These are phyloP conservation scores for Lachnellula cervina DNA, from an alignment of 2,329 filamentous ascomycete species.

Conservation along the genomic window DNA sequence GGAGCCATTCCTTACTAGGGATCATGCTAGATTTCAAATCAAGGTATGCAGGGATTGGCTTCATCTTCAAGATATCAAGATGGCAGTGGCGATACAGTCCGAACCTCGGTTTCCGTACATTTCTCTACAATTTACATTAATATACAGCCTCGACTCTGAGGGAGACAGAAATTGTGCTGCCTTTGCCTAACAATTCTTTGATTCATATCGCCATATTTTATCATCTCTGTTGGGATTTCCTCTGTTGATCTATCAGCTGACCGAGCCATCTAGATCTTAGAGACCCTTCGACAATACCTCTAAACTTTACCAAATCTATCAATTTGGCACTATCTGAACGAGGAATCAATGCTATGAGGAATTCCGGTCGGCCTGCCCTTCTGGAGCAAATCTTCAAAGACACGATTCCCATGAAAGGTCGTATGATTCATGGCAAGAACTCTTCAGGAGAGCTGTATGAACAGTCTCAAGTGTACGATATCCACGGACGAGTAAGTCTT, in stretches of 20 bases:
- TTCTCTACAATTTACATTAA: no score
- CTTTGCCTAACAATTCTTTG: no score
- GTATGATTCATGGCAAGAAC: conserved; percentile 83
- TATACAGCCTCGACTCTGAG: no score
- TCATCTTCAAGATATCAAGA: background rate
- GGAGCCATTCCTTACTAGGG: background rate
- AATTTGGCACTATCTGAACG: conserved; percentile 92
- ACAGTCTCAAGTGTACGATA: conserved; percentile 82
- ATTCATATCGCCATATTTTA: no score
- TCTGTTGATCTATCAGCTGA: background rate
- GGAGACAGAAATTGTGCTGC: no score
- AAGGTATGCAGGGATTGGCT: background rate
- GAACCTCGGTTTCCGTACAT: no score
- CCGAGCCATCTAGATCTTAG: conserved; percentile 64
- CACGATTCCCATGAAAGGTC: conserved; percentile 89
- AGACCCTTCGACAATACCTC: conserved; percentile 71
- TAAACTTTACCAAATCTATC: conserved; percentile 98
- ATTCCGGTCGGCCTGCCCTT: conserved; percentile 62
- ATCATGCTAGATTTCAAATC: background rate
- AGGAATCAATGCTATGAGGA: conserved; percentile 80
- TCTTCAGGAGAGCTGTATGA: conserved; percentile 65
- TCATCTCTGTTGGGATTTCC: no score
- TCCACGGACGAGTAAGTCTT: conserved; percentile 69
- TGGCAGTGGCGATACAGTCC: background rate
- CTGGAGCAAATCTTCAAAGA: conserved; percentile 68